These are phyloP conservation scores for Styphnolobium japonicum DNA, from an alignment of 306 rosid species.

Conservation along the genomic window DNA sequence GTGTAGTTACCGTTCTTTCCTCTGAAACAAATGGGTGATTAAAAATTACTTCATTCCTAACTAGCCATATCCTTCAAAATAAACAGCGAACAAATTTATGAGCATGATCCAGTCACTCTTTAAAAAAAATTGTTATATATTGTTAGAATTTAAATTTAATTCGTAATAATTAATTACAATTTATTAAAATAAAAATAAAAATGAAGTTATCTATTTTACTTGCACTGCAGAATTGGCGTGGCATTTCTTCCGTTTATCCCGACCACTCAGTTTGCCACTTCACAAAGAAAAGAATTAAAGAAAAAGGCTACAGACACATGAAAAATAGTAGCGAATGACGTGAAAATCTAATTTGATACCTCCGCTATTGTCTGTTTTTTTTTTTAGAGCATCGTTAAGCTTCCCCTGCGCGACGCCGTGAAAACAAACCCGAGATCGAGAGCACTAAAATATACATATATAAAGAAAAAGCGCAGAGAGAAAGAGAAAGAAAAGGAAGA, in stretches of 20 bases:
- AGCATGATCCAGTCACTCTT: no score
- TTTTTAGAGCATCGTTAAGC: no score
- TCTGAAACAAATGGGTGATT: no score
- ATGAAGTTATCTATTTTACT: background rate
- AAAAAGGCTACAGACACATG: background rate
- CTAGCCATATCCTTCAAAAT: no score
- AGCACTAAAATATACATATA: background rate
- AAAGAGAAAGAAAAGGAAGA: background rate
- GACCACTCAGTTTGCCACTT: background rate
- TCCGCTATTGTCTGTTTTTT: no score
- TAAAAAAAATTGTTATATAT: no score
- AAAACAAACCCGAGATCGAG: background rate
- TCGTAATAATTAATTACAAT: no score
- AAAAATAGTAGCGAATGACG: background rate
- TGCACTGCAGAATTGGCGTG: background rate
- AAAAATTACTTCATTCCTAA: no score
- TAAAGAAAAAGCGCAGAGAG: background rate
- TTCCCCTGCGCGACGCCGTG: background rate
- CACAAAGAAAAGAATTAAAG: background rate
- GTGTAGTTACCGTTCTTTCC: no score
- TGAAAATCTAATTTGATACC: background rate
- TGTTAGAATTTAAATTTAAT: no score
- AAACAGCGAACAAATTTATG: no score
- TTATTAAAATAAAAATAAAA: no score
- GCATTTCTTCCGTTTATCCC: background rate